phyloP scores from a whole-genome alignment of 371 early-diverging fungal species.

The Rhizopus sp. region DNA sequence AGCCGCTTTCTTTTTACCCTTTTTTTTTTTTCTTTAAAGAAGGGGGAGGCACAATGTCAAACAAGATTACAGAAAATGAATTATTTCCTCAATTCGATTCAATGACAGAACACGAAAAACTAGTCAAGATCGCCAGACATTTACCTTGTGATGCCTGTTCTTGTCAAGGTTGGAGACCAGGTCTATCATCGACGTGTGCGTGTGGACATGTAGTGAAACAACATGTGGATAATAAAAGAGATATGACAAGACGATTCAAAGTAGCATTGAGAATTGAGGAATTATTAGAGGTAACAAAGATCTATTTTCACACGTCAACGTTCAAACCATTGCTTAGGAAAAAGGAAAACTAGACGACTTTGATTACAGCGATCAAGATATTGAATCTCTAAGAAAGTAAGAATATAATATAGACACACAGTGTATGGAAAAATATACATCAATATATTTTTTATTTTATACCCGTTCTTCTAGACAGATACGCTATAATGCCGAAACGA shows the following conservation, averaged over 20 bases:
- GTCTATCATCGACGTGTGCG: constrained; percentile 31
- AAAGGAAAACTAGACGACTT: constrained; percentile 52
- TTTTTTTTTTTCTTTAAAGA: background rate
- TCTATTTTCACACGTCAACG: too few relatives aligned
- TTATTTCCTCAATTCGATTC: constrained; percentile 25
- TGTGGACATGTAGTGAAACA: constrained; percentile 47
- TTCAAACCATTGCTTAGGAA: constrained; percentile 27
- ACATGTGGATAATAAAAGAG: constrained; percentile 49
- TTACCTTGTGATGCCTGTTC: constrained; percentile 41
- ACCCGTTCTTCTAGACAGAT: constrained; percentile 21
- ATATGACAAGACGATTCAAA: constrained; percentile 44
- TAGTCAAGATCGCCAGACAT: constrained; percentile 46
- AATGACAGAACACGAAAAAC: constrained; percentile 36
- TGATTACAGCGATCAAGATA: constrained; percentile 51
- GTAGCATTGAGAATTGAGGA: constrained; percentile 52
- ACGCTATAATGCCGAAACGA: constrained; percentile 19
- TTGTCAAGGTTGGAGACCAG: constrained; percentile 53
- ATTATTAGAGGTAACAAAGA: constrained; percentile 39
- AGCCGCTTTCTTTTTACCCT: background rate
- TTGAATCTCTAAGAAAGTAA: constrained; percentile 51
- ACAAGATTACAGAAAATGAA: constrained; percentile 7
- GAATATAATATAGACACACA: background rate
- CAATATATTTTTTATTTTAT: too few relatives aligned
- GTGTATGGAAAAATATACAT: background rate
- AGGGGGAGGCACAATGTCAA: background rate